A percentile compares a stretch with the other conserved stretches of the same genome.
Evolutionary conservation across 352 stramenopile species (phyloP).

Genomic region (Globisporangium ultimum): DNA sequence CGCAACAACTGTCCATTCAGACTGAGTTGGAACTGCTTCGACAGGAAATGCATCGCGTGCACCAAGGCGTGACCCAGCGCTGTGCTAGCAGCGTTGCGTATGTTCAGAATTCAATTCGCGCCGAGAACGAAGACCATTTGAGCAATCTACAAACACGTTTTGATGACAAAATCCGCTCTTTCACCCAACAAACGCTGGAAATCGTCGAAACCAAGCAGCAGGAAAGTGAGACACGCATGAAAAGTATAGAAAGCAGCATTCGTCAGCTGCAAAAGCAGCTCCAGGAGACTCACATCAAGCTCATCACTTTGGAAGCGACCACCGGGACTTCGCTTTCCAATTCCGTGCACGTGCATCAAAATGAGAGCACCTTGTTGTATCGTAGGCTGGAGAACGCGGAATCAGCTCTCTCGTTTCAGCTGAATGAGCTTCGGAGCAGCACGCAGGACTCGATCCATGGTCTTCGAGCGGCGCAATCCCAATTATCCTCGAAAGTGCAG

Average conservation of each 20-base stretch:
- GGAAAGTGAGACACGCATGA: constrained; percentile 18
- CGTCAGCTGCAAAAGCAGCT: constrained; percentile 26
- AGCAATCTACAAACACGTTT: constrained; percentile 23
- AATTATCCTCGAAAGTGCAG: constrained; percentile 41
- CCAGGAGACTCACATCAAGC: constrained; percentile 14
- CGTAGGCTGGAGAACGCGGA: constrained; percentile 30
- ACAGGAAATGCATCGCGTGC: constrained; percentile 21
- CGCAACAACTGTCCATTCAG: constrained; percentile 21
- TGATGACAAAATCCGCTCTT: constrained; percentile 31
- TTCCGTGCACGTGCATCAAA: constrained; percentile 11
- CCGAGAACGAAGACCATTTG: constrained; percentile 23
- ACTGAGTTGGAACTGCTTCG: constrained; percentile 35
- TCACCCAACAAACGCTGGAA: constrained; percentile 23
- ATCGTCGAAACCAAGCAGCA: constrained; percentile 21
- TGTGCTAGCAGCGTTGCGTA: constrained; percentile 30
- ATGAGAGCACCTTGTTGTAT: constrained; percentile 17
- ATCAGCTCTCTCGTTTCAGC: constrained; percentile 16
- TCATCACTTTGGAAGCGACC: constrained; percentile 23
- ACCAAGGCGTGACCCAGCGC: constrained; percentile 25
- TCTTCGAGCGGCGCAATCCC: constrained; percentile 23
- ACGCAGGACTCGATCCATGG: constrained; percentile 22
- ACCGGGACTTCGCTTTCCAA: constrained; percentile 11
- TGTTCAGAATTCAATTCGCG: constrained; percentile 22
- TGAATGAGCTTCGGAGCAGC: constrained; percentile 16
- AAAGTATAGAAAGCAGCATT: constrained; percentile 15